These are phyloP conservation scores for Trametes hirsuta DNA, from an alignment of 1,284 basidiomycete genomes.

Conservation along the genomic window DNA sequence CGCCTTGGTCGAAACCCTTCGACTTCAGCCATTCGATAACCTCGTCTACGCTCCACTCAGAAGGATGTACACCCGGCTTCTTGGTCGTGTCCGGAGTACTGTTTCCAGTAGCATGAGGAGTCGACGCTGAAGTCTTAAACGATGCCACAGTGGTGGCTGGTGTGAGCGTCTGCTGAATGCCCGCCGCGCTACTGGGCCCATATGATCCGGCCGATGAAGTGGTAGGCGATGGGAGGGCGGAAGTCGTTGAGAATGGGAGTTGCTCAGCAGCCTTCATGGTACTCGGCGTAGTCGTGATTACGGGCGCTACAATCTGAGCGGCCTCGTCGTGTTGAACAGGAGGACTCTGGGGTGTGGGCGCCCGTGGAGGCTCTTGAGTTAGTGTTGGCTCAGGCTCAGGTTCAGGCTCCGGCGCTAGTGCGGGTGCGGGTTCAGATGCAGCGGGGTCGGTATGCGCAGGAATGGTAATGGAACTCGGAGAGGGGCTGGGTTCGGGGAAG, in stretches of 20 bases:
- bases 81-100: conserved; percentile 18
- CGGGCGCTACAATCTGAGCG: conserved; percentile 11
- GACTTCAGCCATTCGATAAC: conserved; percentile 88
- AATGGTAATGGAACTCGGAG: conserved; percentile 24
- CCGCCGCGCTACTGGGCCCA: conserved; percentile 30
- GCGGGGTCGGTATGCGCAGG: conserved; percentile 13
- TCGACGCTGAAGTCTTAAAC: conserved; percentile 19
- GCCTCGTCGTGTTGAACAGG: conserved; percentile 13
- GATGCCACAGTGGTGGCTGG: conserved; percentile 32
- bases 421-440: background rate
- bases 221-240: conserved; percentile 42
- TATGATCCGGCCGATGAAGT: conserved; percentile 36
- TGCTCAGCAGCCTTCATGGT: conserved; percentile 23
- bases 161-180: conserved; percentile 32
- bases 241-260: conserved; percentile 18
- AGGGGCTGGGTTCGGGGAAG: conserved; percentile 38
- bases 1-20: conserved; percentile 85
- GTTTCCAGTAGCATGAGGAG: conserved; percentile 4
- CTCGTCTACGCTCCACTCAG: conserved; percentile 87
- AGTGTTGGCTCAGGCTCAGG: background rate
- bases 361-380: background rate
- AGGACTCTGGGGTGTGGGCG: conserved; percentile 18
- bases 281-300: conserved; percentile 25
- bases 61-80: conserved; percentile 46
- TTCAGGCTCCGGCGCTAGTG: background rate